These are phyloP conservation scores for Kwoniella mangroviensis DNA, from an alignment of 768 basidiomycete species.

Conservation along the genomic window DNA sequence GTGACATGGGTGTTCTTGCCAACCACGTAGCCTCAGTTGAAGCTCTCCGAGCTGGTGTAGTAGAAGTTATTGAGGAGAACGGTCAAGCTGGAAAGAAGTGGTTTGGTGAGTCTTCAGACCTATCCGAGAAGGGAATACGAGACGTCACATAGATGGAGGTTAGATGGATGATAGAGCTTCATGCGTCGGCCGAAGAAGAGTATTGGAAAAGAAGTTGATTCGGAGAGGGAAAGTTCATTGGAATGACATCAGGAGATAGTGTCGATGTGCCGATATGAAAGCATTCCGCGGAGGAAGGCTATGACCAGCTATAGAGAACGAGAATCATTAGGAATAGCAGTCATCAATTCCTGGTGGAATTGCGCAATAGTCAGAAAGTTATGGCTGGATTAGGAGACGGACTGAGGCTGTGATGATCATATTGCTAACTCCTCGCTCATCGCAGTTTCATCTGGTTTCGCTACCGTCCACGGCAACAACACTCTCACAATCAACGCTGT, in stretches of 20 bases:
- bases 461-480: constrained; percentile 97
- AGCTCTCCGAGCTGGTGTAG: constrained; percentile 86
- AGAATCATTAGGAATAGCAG: too few species aligned
- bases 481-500: constrained; percentile 94
- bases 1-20: constrained; percentile 98
- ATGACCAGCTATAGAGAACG: too few species aligned
- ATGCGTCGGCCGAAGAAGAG: too few species aligned
- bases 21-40: constrained; percentile 99
- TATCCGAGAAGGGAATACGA: neutral
- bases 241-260: too few species aligned
- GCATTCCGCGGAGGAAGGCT: too few species aligned
- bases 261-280: too few species aligned
- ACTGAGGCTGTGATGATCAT: neutral
- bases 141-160: neutral
- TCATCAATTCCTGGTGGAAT: too few species aligned
- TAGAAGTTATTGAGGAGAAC: constrained; percentile 85
- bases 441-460: constrained; percentile 92
- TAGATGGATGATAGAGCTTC: neutral
- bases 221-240: too few species aligned
- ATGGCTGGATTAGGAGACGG: neutral
- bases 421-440: neutral
- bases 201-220: too few species aligned
- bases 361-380: neutral
- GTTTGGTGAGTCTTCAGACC: constrained; percentile 74
- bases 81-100: constrained; percentile 83